Base-by-base conservation (phyloP, 73 alveolate species). In the Durusdinium trenchii region DNA sequence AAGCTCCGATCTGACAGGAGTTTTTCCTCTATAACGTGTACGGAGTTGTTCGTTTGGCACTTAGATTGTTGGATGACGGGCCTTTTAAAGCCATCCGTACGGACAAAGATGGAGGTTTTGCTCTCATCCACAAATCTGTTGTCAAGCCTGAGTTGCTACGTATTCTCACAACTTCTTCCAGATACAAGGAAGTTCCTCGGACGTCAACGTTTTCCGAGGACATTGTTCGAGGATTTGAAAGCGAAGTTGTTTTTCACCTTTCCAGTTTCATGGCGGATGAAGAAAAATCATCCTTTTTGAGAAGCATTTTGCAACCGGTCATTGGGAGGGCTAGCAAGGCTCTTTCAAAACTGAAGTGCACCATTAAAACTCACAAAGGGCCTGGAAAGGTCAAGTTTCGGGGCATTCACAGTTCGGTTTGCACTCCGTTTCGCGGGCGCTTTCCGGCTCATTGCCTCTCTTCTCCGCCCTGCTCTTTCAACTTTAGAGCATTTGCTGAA, bases 341-440 rank as follows among this genome's bases (percentile, higher is more conserved):
- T 38, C 1, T 83, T 83, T 28, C 93, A 0, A 6, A 32, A 1
- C 38, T 83, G 51, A 83, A 83, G 36, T 83, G 38, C 75, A 83
- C 93, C 4, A 73, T 83, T 10, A 83, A 83, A 51, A 50, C 75
- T 2, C 93, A 83, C 93, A 83, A 83, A 36, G n/a, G 52, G 12
- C 38, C 73, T 35, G 93, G 93, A 3, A 38, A 83, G 5, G 93
- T 83, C 16, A 50, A 32, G 40, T 83, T 47, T 50, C 36, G 93
- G 4, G 38, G 52, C 6, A 16, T 83, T 1, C 93, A 83, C 73
- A n/a, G 52, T 50, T 50, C 47, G 1, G 75, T 83, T 0, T 32
- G n/a, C 51, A 83, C 93, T 18, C 93, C 93, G 10, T 43, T 36
- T 83, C 42, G 36, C 73, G 3, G 93, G 93, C 7, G 93, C 40